Percentiles rank a stretch among this genome's conserved stretches.
phyloP scores from a whole-genome alignment of 352 stramenopile species.

The Paralagenidium karlingii region DNA sequence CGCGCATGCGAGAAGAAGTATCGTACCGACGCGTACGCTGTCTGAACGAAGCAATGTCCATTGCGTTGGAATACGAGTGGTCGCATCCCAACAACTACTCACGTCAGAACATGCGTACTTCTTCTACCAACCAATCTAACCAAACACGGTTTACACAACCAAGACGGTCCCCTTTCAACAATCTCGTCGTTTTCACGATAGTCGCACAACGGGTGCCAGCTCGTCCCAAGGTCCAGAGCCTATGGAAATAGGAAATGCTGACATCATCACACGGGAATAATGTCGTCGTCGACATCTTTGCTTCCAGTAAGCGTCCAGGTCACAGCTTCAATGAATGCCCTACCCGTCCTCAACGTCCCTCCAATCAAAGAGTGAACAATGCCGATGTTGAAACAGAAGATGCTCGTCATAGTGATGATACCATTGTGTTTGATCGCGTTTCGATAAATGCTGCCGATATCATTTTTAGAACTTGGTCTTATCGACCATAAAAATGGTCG shows the following conservation, averaged over 20 bases:
- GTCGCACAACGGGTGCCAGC: too few species aligned
- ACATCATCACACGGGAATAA: neutral
- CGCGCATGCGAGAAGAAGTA: neutral
- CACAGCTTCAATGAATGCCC: too few species aligned
- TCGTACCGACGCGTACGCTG: neutral
- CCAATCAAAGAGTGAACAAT: neutral
- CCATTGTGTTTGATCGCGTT: conserved; percentile 3
- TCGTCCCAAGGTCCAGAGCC: neutral
- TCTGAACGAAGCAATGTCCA: conserved; percentile 4
- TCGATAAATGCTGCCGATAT: neutral
- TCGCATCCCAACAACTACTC: too few species aligned
- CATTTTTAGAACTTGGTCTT: too few species aligned
- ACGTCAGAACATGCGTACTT: too few species aligned
- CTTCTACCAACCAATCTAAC: too few species aligned
- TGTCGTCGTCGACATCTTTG: too few species aligned
- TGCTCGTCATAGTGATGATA: neutral
- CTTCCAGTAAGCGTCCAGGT: too few species aligned
- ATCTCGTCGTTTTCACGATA: too few species aligned
- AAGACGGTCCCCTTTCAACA: too few species aligned
- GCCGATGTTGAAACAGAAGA: neutral
- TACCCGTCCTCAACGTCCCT: neutral
- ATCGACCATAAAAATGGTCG: neutral
- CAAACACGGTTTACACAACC: too few species aligned
- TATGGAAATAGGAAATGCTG: neutral
- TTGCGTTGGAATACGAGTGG: conserved; percentile 5